Evolutionary conservation across 2,329 filamentous ascomycete species (phyloP).

Genomic region (Helminthosporium solani): DNA sequence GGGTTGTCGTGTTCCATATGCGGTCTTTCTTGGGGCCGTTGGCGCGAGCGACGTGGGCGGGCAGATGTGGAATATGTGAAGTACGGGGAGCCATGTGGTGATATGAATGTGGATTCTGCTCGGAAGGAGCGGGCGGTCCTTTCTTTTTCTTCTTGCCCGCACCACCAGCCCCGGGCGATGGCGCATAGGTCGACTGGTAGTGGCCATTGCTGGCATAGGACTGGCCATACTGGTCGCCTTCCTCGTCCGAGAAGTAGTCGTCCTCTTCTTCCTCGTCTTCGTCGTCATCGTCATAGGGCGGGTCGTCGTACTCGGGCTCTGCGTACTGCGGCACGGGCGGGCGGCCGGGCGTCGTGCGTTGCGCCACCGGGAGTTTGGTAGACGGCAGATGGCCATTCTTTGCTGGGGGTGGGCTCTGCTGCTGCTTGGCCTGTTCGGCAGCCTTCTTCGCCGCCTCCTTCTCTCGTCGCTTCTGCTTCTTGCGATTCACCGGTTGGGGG

Average conservation of each 20-base stretch:
- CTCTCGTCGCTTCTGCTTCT: constrained; percentile 90
- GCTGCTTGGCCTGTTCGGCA: constrained; percentile 37
- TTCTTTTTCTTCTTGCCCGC: constrained; percentile 65
- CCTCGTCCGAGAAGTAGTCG: constrained; percentile 46
- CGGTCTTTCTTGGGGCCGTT: constrained; percentile 65
- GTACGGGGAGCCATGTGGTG: constrained; percentile 32
- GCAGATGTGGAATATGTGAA: constrained; percentile 47
- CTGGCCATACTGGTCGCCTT: constrained; percentile 33
- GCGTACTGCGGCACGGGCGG: constrained; percentile 45
- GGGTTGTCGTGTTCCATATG: constrained; percentile 95
- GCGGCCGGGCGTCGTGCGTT: constrained; percentile 13
- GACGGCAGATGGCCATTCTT: constrained; percentile 31
- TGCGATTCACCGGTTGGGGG: constrained; percentile 69
- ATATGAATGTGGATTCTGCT: constrained; percentile 23
- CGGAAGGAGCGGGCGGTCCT: constrained; percentile 44
- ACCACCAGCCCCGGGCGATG: constrained; percentile 19
- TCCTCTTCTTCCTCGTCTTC: constrained; percentile 44
- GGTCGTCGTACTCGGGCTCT: constrained; percentile 48
- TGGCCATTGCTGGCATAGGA: constrained; percentile 36
- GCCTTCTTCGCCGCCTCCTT: constrained; percentile 70
- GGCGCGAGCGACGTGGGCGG: constrained; percentile 46
- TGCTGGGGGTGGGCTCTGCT: constrained; percentile 11
- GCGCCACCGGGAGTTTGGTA: constrained; percentile 9
- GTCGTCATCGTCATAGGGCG: constrained; percentile 42
- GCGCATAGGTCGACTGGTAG: constrained; percentile 30